Conservation (phyloP, 495 filamentous ascomycete species). For the Daldinia concentrica region DNA sequence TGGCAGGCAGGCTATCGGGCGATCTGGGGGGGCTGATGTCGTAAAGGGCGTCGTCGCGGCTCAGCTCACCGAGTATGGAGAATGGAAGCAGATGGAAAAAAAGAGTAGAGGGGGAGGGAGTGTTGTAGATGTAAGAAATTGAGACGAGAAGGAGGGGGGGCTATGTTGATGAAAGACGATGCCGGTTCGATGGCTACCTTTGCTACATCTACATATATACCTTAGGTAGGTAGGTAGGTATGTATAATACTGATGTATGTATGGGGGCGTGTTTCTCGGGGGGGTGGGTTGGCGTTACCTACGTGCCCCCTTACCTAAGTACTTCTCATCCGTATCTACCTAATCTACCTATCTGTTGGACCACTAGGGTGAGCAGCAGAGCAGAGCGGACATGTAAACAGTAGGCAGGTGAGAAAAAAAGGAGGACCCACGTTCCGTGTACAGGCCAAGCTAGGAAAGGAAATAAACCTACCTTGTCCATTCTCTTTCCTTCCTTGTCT, state of each 20-base stretch:
- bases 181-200: too few species aligned
- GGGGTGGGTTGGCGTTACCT: constrained; percentile 39
- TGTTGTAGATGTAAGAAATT: constrained; percentile 8
- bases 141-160: constrained; percentile 3
- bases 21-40: constrained; percentile 4
- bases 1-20: neutral
- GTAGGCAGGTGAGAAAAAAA: constrained; percentile 20
- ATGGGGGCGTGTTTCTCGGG: constrained; percentile 20
- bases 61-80: neutral
- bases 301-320: constrained; percentile 25
- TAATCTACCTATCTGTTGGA: neutral
- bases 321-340: constrained; percentile 8
- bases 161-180: constrained; percentile 10
- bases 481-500: neutral
- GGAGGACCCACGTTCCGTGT: constrained; percentile 39
- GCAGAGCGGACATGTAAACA: constrained; percentile 38
- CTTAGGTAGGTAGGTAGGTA: too few species aligned
- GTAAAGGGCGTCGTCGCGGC: constrained; percentile 17
- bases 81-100: constrained; percentile 17
- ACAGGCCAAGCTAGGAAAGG: constrained; percentile 8
- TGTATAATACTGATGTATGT: too few species aligned
- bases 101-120: neutral
- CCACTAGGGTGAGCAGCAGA: neutral
- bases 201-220: too few species aligned
- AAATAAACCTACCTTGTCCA: constrained; percentile 1